These are phyloP conservation scores for Pichia sp. DNA, from an alignment of 1,139 yeast genomes.

Conservation along the genomic window DNA sequence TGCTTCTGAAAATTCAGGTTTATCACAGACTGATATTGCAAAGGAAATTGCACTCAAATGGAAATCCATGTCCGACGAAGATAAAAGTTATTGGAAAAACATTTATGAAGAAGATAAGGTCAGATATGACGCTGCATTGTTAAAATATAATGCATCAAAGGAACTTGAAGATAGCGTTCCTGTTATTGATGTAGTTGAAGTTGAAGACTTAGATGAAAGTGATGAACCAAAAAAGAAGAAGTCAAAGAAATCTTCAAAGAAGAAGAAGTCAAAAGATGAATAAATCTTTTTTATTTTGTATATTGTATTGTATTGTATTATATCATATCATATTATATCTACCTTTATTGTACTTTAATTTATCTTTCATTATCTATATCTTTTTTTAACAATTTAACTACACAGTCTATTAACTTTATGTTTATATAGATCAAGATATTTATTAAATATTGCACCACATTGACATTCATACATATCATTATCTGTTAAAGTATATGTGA, in stretches of 20 bases:
- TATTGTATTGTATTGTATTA: background rate
- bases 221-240: slow-evolving; percentile 28
- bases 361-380: background rate
- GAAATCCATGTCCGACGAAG: slow-evolving; percentile 60
- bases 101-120: slow-evolving; percentile 62
- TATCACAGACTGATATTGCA: slow-evolving; percentile 71
- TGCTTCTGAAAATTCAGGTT: slow-evolving; percentile 50
- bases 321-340: background rate
- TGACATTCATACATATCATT: background rate
- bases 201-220: slow-evolving; percentile 19
- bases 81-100: slow-evolving; percentile 70
- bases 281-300: background rate
- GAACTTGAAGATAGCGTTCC: background rate
- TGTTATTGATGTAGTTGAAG: background rate
- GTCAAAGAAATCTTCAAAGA: slow-evolving; percentile 35
- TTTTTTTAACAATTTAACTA: background rate
- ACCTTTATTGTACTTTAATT: background rate
- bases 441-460: background rate
- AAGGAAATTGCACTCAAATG: slow-evolving; percentile 73
- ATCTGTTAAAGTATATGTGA: background rate
- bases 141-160: slow-evolving; percentile 45
- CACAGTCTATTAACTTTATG: background rate
- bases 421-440: background rate
- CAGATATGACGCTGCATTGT: slow-evolving; percentile 57
- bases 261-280: slow-evolving; percentile 19